phyloP scores from a whole-genome alignment of 2,329 filamentous ascomycete genomes.

The Acrodontium crateriforme region DNA sequence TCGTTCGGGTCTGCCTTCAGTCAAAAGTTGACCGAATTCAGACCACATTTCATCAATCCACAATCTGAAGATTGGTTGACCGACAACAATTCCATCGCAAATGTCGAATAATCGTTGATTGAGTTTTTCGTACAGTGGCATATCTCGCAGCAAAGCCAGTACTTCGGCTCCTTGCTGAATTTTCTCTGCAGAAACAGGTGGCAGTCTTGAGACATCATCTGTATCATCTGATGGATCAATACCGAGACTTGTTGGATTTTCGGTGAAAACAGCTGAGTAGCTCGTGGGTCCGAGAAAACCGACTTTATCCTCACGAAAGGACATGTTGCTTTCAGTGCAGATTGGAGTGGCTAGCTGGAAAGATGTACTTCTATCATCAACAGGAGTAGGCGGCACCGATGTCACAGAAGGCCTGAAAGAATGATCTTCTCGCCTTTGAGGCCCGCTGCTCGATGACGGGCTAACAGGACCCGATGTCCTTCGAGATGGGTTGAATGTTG shows the following conservation, averaged over 20 bases:
- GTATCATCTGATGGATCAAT: conserved; percentile 7
- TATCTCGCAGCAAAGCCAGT: conserved; percentile 18
- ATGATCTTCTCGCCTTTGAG: background rate
- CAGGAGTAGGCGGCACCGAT: conserved; percentile 5
- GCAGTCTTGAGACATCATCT: conserved; percentile 13
- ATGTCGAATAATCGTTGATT: conserved; percentile 19
- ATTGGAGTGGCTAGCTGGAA: conserved; percentile 2
- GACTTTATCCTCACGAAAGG: conserved; percentile 15
- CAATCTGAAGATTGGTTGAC: conserved; percentile 19
- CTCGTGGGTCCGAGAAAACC: conserved; percentile 21
- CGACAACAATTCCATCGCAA: conserved; percentile 21
- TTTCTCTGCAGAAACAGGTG: conserved; percentile 16
- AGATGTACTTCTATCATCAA: conserved; percentile 7
- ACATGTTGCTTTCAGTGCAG: conserved; percentile 13
- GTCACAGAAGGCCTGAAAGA: background rate
- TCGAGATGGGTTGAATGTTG: conserved; percentile 1
- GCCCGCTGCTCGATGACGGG: conserved; percentile 10
- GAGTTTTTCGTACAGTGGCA: conserved; percentile 18
- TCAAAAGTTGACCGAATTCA: conserved; percentile 17
- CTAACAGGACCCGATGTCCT: conserved; percentile 5
- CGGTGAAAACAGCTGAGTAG: conserved; percentile 21
- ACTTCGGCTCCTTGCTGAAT: conserved; percentile 22
- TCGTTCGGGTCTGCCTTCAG: conserved; percentile 18
- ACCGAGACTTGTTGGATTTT: conserved; percentile 16
- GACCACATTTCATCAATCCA: conserved; percentile 24